A percentile compares a stretch with the other conserved stretches of the same genome.
These are phyloP conservation scores for Misopates orontium DNA, from an alignment of 257 asterid species.

Conservation along the genomic window DNA sequence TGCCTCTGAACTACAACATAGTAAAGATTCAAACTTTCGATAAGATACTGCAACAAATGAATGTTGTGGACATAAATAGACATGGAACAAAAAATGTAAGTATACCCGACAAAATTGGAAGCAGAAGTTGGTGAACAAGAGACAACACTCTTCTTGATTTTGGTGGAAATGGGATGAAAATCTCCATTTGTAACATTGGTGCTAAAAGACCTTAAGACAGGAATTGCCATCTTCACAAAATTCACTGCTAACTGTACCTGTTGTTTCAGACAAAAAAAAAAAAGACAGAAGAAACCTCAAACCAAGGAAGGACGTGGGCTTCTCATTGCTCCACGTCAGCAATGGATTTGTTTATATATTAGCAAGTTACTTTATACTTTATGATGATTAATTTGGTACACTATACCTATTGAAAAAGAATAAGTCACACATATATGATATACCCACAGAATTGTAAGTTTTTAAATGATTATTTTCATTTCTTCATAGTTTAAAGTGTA, in stretches of 20 bases:
- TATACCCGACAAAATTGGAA: constrained; percentile 42
- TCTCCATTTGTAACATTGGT: constrained; percentile 16
- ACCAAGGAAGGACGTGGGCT: constrained; percentile 23
- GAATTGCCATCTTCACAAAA: constrained; percentile 57
- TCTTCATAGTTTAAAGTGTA: no score
- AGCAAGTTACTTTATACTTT: neutral
- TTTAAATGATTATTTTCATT: no score
- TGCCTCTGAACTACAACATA: constrained; percentile 41
- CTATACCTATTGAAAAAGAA: no score
- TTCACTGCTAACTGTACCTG: neutral
- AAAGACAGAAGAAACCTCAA: no score
- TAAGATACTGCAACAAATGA: no score
- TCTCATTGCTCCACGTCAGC: constrained; percentile 38
- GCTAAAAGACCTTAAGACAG: constrained; percentile 40
- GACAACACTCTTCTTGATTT: constrained; percentile 24
- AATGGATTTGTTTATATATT: neutral
- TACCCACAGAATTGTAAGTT: no score
- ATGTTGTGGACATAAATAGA: no score
- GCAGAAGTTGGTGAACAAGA: constrained; percentile 34
- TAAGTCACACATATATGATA: no score
- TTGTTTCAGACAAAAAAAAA: constrained; percentile 4
- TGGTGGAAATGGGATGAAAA: constrained; percentile 22
- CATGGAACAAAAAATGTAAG: neutral
- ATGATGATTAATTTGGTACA: no score
- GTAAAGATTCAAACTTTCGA: no score